Percentiles rank a stretch among this genome's conserved stretches.
These are phyloP conservation scores for Xylariaceae sp. DNA, from an alignment of 2,329 filamentous ascomycete species.

Conservation along the genomic window DNA sequence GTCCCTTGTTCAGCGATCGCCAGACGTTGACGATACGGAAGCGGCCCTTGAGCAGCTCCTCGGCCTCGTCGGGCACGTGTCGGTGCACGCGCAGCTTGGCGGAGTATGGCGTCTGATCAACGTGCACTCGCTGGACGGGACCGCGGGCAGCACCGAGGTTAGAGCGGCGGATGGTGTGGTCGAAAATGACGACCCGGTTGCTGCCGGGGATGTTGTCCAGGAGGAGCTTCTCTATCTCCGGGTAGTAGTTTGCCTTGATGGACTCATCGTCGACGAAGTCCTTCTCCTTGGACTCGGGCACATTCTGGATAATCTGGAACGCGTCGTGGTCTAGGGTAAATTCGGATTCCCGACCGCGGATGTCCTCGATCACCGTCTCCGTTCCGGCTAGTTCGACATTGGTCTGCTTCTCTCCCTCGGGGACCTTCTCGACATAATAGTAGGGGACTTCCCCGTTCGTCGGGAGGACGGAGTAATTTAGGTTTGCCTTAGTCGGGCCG, in stretches of 20 bases:
- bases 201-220: constrained; percentile 63
- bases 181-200: constrained; percentile 69
- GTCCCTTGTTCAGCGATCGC: constrained; percentile 58
- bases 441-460: constrained; percentile 56
- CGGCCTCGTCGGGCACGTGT: constrained; percentile 53
- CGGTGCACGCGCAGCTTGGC: constrained; percentile 62
- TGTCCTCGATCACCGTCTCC: constrained; percentile 61
- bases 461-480: constrained; percentile 64
- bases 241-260: constrained; percentile 73
- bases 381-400: constrained; percentile 57
- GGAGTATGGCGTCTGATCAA: constrained; percentile 72
- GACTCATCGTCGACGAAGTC: constrained; percentile 65
- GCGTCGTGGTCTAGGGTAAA: constrained; percentile 70
- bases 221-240: constrained; percentile 72
- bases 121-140: constrained; percentile 71
- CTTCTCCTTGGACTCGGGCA: constrained; percentile 53
- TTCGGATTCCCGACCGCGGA: constrained; percentile 63
- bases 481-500: constrained; percentile 57
- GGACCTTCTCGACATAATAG: constrained; percentile 63
- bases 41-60: constrained; percentile 63
- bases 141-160: constrained; percentile 54
- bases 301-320: constrained; percentile 60
- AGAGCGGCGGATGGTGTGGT: constrained; percentile 79
- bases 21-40: constrained; percentile 88
- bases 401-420: constrained; percentile 55